Base-by-base conservation (phyloP, 2,329 filamentous ascomycete genomes). In the Aspergillus pseudotamarii region DNA sequence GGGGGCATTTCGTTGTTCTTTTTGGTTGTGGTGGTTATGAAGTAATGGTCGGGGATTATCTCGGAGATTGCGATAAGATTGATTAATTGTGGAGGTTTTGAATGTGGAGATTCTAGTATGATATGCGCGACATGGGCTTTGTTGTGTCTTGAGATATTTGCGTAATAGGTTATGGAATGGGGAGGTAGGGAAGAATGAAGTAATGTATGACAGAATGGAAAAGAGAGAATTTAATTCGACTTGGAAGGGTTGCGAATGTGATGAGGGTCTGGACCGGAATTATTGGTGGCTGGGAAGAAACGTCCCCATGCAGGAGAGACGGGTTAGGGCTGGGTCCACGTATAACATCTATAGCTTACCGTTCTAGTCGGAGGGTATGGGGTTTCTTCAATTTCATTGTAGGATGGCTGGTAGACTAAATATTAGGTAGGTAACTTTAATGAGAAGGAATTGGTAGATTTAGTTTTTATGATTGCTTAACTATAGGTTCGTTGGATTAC, bases 1-100 rank as follows among this genome's bases (percentile, higher is more conserved):
- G 46, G 46, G 26, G 46, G 12, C 46, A 50, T 46, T 30, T 19
- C 14, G n/a, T 30, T 48, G 5, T 14, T 4, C 16, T 4, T 4
- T 48, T 28, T 48, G 21, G 21, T 64, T 26, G 45, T 61, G 34
- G 14, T 45, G 36, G 48, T 26, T 36, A 36, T 43, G 19, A 8
- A 43, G 41, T 10, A 21, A 21, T 43, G 19, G 57, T 51, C 12
- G 14, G 36, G 8, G 28, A 23, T 54, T 21, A 36, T 14, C 6
- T 54, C 19, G n/a, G 51, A 34, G 51, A 54, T 46, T 53, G 9
- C 30, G 28, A 54, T 34, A 34, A 46, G 43, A 46, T 46, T 23
- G 50, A n/a, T 30, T 16, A 19, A 53, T 53, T 53, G 14, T 28
- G 45, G 21, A 48, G 38, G 38, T 16, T 5, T 10, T 34, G 8